Evolutionary conservation across 495 filamentous ascomycete species (phyloP).

Genomic region (Xylaria palmicola): DNA sequence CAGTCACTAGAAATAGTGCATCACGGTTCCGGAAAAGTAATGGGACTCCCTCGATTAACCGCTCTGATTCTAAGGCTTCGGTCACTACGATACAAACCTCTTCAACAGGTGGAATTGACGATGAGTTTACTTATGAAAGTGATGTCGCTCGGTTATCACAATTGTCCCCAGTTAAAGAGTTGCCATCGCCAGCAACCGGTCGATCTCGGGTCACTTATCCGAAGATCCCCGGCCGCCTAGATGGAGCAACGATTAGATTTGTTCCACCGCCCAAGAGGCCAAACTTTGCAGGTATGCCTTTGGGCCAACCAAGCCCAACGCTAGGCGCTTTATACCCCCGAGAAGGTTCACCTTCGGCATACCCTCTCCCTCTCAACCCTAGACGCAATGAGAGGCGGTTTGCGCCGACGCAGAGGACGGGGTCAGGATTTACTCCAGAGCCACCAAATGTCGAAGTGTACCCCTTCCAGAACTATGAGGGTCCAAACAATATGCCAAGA

Average conservation of each 20-base stretch:
- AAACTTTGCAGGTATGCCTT: conserved; percentile 29
- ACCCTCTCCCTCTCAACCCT: conserved; percentile 24
- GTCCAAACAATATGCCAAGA: neutral
- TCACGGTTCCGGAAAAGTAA: conserved; percentile 22
- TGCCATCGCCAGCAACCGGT: conserved; percentile 34
- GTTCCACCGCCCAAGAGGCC: conserved; percentile 34
- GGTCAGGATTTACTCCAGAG: conserved; percentile 22
- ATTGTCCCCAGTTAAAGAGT: conserved; percentile 48
- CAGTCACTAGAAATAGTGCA: conserved; percentile 13
- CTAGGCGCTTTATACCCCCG: conserved; percentile 18
- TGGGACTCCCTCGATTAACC: conserved; percentile 20
- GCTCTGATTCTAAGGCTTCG: conserved; percentile 27
- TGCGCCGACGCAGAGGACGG: conserved; percentile 18
- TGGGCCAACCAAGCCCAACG: conserved; percentile 34
- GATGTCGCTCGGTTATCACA: conserved; percentile 24
- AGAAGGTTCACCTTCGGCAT: conserved; percentile 18
- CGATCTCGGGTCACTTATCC: conserved; percentile 45
- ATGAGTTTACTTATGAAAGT: conserved; percentile 15
- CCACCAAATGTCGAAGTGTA: conserved; percentile 19
- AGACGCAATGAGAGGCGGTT: conserved; percentile 13
- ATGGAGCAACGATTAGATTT: conserved; percentile 24
- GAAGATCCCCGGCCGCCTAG: conserved; percentile 34
- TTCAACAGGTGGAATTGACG: conserved; percentile 21
- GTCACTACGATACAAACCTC: conserved; percentile 33
- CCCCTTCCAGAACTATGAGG: conserved; percentile 1